Evolutionary conservation across 1,284 basidiomycete species (phyloP), one percentile per base, ranked within the genome.

Genomic region (Waitea zeae): DNA sequence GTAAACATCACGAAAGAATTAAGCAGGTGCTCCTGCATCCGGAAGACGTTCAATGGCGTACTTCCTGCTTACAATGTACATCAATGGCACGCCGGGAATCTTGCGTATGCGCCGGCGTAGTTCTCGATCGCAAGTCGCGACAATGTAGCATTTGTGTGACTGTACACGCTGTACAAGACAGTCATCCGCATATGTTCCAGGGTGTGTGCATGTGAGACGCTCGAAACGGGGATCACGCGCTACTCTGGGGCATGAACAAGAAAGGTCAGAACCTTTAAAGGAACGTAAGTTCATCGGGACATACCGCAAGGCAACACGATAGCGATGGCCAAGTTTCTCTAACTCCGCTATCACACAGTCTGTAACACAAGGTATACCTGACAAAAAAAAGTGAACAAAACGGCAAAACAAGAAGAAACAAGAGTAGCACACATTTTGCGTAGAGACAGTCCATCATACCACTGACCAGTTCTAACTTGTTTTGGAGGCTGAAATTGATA

Each of bases 391-490:
- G 30, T 45, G 35, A 42, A 26, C 7, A 9, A n/a, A 26, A n/a
- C 24, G n/a, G 9, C 7, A 26, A 26, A 26, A 26, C 24, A 26
- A 26, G n/a, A 26, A n/a, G n/a, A 26, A 7, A 26, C 24, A 7
- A n/a, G n/a, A 9, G 17, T 3, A 14, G 60, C 82, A 42, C 47
- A 93, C 92, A 93, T 62, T 98, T 97, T n/a, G 95, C 95, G 57
- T 88, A 97, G 11, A 99, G 62, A 48, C 92, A 96, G 53, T 98
- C 95, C 92, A 98, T 97, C 95, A 99, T 97, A 12, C 88, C 90
- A 49, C 84, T 79, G 14, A 97, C 69, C 31, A 98, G 69, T 55
- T 99, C 95, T 45, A 99, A 66, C 56, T 97, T 96, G 61, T 98
- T 98, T 60, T 98, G 93, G 33, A 99, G 66, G 44, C 82, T 88